Evolutionary conservation across 2,329 filamentous ascomycete species (phyloP).

Genomic region (Aspergillus ruber): DNA sequence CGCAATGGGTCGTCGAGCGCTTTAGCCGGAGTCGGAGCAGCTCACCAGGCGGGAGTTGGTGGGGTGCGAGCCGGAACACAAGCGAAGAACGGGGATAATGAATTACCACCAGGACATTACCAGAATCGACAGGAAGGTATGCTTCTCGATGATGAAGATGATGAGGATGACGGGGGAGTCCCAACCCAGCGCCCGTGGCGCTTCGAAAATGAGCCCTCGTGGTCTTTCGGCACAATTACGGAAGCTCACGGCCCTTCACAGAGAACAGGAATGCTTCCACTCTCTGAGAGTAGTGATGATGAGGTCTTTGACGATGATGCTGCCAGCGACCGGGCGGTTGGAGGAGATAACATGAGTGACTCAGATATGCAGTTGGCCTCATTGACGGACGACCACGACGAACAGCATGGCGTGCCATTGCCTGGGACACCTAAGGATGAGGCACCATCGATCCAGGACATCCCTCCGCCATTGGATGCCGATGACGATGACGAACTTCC

Average conservation of each 20-base stretch:
- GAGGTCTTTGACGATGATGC: slow-evolving; percentile 31
- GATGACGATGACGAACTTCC: slow-evolving; percentile 34
- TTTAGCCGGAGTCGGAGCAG: slow-evolving; percentile 70
- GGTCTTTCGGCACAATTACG: slow-evolving; percentile 31
- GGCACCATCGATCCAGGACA: slow-evolving; percentile 23
- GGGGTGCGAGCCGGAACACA: slow-evolving; percentile 45
- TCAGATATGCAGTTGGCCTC: slow-evolving; percentile 26
- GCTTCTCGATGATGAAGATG: slow-evolving; percentile 26
- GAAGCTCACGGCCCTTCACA: slow-evolving; percentile 25
- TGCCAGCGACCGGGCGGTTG: slow-evolving; percentile 35
- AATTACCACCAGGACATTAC: slow-evolving; percentile 27
- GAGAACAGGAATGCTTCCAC: slow-evolving; percentile 20
- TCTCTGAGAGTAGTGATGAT: slow-evolving; percentile 21
- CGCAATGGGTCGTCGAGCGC: slow-evolving; percentile 86
- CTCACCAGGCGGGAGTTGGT: slow-evolving; percentile 59
- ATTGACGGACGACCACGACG: slow-evolving; percentile 20
- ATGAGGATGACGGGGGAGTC: slow-evolving; percentile 14
- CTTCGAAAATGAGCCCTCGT: slow-evolving; percentile 23
- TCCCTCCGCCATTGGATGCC: slow-evolving; percentile 23
- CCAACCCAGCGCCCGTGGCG: slow-evolving; percentile 19
- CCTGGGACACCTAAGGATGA: slow-evolving; percentile 22
- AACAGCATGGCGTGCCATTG: slow-evolving; percentile 8
- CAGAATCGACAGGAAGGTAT: slow-evolving; percentile 26
- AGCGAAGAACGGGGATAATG: slow-evolving; percentile 26
- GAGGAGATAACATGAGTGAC: slow-evolving; percentile 29